Base-by-base conservation (phyloP, 23 red algal species). In the Agarophyton chilense region DNA sequence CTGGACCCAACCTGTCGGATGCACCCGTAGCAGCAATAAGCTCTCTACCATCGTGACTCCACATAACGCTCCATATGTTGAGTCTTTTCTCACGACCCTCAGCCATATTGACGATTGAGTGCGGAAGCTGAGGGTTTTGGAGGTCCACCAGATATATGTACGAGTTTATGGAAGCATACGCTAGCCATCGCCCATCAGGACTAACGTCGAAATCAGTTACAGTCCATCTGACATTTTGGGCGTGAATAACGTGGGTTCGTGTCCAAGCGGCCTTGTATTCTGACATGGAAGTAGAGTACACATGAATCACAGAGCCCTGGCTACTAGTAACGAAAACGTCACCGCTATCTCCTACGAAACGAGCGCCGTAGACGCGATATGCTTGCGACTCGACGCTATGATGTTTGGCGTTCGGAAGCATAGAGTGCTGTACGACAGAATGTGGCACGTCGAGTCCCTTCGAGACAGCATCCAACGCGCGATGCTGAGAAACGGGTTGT, bases 191-290 rank as follows among this genome's bases (percentile, higher is more conserved):
- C 25, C 89, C 78, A 45, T 83, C 78, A 18, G 67, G 67, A 29
- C 89, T 82, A 31, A 92, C 78, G 14, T 42, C 89, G 25, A 92
- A 77, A 61, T 92, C 89, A 47, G 89, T 82, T 19, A 92, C 41
- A 1, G 89, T 92, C 89, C 89, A 92, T 32, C 61, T 32, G 46
- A 82, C 79, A 28, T 45, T 79, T 44, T 36, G 60, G 31, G 58
- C 75, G 31, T 32, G 58, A 76, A 92, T 83, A 6, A 28, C 11
- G 28, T 83, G 66, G 22, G 78, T 82, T 22, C 45, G 41, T 21
- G 34, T 72, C 89, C 76, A 82, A 28, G 54, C 89, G 78, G 35
- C 63, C 38, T 39, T 39, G 51, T 89, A 24, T 25, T 79, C 84
- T 39, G 55, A 89, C 60, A 70, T 72, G 64, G 60, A 53, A 51